Percentiles rank a stretch among this genome's conserved stretches.
These are phyloP conservation scores for Cutaneotrichosporon sp. DNA, from an alignment of 1,284 basidiomycete genomes.

Conservation along the genomic window DNA sequence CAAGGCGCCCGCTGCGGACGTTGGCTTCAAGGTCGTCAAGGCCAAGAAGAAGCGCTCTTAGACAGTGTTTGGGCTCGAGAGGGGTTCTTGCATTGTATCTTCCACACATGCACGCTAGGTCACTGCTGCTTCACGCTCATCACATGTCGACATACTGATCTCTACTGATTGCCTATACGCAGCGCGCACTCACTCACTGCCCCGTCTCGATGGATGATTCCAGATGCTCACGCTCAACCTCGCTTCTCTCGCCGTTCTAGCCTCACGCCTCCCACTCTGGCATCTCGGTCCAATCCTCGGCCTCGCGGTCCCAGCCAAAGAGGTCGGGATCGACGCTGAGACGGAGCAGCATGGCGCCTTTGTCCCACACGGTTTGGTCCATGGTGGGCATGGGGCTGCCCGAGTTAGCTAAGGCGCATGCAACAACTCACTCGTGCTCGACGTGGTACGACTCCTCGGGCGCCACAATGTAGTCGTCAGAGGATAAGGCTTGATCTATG, in stretches of 20 bases:
- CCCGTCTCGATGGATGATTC: too few relatives aligned
- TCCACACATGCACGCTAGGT: not conserved
- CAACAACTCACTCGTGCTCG: not conserved
- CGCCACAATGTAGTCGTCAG: too few relatives aligned
- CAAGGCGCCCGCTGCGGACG: slow-evolving; percentile 71
- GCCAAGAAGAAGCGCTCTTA: slow-evolving; percentile 72
- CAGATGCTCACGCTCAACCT: too few relatives aligned
- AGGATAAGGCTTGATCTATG: not conserved
- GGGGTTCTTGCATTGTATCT: not conserved
- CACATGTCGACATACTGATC: not conserved
- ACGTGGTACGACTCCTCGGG: not conserved
- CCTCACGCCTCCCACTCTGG: slow-evolving; percentile 3
- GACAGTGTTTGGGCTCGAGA: not conserved
- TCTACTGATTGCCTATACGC: not conserved
- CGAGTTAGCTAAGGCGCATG: not conserved
- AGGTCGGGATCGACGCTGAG: slow-evolving; percentile 46
- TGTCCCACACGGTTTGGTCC: slow-evolving; percentile 40
- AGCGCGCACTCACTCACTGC: too few relatives aligned
- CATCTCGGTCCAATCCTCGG: slow-evolving; percentile 42
- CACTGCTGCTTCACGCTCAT: not conserved
- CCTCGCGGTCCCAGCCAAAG: slow-evolving; percentile 44
- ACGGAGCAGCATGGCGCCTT: slow-evolving; percentile 39
- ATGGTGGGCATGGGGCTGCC: not conserved
- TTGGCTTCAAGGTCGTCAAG: slow-evolving; percentile 88
- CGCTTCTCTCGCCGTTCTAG: too few relatives aligned